Evolutionary conservation across 768 basidiomycete species (phyloP), one percentile per base, ranked within the genome.

Genomic region (Dioszegia hungarica): DNA sequence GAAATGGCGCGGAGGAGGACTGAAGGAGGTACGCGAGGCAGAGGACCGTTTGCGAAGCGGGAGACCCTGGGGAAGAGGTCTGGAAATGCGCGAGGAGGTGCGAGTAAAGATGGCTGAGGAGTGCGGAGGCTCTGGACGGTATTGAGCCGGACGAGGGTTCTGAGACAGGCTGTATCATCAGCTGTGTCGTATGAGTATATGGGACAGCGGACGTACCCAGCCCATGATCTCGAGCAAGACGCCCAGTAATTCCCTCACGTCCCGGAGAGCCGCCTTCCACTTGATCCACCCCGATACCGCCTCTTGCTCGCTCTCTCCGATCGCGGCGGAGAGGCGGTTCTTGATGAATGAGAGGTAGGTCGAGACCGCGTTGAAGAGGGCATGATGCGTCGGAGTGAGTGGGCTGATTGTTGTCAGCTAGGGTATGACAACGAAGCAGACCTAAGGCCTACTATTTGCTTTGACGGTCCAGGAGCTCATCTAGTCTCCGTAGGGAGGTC

Each of bases 381-480:
- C 70, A 44, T 72, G 70, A 57, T 72, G 70, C 5, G 70, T 72
- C 0, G 67, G 61, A 0, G 70, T 72, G 10, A 66, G 37, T 1
- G 62, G 61, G 9, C 70, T 72, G 28, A n/a, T n/a, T n/a, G n/a
- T n/a, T n/a, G n/a, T n/a, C n/a, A n/a, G n/a, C n/a, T n/a, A n/a
- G n/a, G n/a, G n/a, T n/a, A n/a, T n/a, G n/a, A n/a, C n/a, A n/a
- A n/a, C n/a, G n/a, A n/a, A n/a, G n/a, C n/a, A n/a, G n/a, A n/a
- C n/a, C n/a, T n/a, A n/a, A 31, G 41, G 53, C 67, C 50, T 24
- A 69, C 70, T 22, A 51, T 9, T 48, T 29, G 50, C 56, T 61
- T 24, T 63, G 60, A 4, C 27, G 25, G 43, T 69, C 65, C 8
- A 72, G 27, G 14, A 69, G 49, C 5, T 62, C 49, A 33, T 72